Evolutionary conservation across 305 asterid genomes (phyloP).

Genomic region (Solanum hybrid): DNA sequence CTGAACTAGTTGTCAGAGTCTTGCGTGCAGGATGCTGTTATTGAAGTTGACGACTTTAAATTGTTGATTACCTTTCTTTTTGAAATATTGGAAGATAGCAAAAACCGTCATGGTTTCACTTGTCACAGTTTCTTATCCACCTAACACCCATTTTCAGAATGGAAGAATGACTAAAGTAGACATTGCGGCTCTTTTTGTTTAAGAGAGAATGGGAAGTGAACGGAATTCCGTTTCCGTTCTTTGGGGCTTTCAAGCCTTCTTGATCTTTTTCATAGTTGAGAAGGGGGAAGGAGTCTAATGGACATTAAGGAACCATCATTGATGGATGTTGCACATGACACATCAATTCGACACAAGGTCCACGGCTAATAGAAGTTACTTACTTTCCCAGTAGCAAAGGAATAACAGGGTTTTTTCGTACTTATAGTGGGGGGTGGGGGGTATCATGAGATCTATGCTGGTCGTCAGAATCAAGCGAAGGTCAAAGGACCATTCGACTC

Average conservation of each 20-base stretch:
- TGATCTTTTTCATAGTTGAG: not conserved
- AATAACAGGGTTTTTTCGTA: not conserved
- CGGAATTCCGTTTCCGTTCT: not conserved
- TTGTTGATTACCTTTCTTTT: not conserved
- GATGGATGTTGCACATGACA: not conserved
- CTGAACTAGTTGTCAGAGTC: not conserved
- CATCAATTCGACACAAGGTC: not conserved
- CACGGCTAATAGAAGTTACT: not conserved
- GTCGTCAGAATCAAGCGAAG: not conserved
- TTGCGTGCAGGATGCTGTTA: not conserved
- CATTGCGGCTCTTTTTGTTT: not conserved
- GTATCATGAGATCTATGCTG: not conserved
- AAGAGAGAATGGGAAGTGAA: not conserved
- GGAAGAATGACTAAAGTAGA: not conserved
- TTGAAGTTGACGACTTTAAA: not conserved
- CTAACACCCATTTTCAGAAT: not conserved
- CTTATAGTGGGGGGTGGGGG: not conserved
- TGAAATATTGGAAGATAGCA: not conserved
- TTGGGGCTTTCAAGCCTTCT: not conserved
- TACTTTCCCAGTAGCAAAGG: not conserved
- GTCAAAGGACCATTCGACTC: not conserved
- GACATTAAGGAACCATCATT: not conserved
- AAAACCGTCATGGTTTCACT: not conserved
- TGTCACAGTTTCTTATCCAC: not conserved
- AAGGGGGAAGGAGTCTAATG: not conserved